A percentile compares a stretch with the other conserved stretches of the same genome.
Conservation (phyloP, 768 basidiomycete species). For the Auriscalpium microsporum region DNA sequence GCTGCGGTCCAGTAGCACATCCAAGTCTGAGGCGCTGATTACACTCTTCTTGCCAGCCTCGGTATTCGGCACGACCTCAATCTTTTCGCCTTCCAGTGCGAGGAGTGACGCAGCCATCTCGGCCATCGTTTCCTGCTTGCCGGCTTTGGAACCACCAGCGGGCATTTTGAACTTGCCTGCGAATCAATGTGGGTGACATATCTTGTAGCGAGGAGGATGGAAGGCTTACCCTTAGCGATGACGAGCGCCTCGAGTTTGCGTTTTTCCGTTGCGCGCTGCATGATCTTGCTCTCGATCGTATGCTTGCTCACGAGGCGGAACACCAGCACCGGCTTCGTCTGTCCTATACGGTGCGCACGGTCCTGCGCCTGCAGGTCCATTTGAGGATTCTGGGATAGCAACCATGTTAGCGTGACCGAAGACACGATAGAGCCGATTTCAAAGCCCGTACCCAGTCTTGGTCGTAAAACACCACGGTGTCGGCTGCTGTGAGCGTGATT, state of each 20-base stretch:
- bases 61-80: constrained; percentile 74
- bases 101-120: constrained; percentile 77
- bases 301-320: constrained; percentile 82
- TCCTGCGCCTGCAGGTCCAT: constrained; percentile 97
- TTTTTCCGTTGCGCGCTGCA: constrained; percentile 81
- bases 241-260: constrained; percentile 89
- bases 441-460: constrained; percentile 68
- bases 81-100: constrained; percentile 79
- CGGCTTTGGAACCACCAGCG: constrained; percentile 32
- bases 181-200: neutral
- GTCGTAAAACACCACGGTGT: constrained; percentile 92
- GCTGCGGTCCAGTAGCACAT: constrained; percentile 71
- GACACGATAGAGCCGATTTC: constrained; percentile 19
- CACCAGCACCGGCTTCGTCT: constrained; percentile 83
- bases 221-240: constrained; percentile 71
- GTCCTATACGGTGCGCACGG: constrained; percentile 92
- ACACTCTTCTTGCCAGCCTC: constrained; percentile 62
- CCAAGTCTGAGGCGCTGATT: constrained; percentile 75
- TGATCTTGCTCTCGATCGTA: constrained; percentile 88
- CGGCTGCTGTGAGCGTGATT: constrained; percentile 73
- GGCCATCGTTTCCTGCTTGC: constrained; percentile 57
- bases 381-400: constrained; percentile 65
- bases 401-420: neutral
- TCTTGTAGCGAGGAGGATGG: neutral
- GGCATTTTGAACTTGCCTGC: constrained; percentile 81